Evolutionary conservation across 768 basidiomycete species (phyloP).

Genomic region (Mycena indigotica): DNA sequence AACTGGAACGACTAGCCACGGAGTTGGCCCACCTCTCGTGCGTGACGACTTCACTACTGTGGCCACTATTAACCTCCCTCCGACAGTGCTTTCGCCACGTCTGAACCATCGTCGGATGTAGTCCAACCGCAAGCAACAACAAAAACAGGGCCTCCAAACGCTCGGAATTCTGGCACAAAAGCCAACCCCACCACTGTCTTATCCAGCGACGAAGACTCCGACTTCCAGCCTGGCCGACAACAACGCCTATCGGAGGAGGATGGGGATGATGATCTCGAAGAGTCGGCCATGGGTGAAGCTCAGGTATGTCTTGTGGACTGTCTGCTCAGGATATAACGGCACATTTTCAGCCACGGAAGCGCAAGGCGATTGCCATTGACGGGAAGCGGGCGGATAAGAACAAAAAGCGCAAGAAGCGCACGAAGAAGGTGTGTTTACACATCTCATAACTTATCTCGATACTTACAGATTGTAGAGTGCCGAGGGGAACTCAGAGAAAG

Average conservation of each 20-base stretch:
- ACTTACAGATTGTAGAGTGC: too few relatives aligned
- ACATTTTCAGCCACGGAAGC: not conserved
- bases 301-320: not conserved
- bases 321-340: not conserved
- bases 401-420: not conserved
- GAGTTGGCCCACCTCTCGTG: not conserved
- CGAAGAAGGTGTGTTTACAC: not conserved
- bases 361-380: not conserved
- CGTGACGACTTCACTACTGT: not conserved
- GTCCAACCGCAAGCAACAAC: too few relatives aligned
- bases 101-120: too few relatives aligned
- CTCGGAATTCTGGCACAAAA: too few relatives aligned
- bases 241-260: not conserved
- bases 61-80: not conserved
- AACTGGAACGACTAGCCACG: conserved; percentile 2
- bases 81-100: too few relatives aligned
- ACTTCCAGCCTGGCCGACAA: not conserved
- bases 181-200: too few relatives aligned
- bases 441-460: not conserved
- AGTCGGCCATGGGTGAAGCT: not conserved
- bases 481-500: too few relatives aligned
- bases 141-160: not conserved
- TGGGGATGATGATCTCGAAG: not conserved
- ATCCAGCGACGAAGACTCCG: not conserved
- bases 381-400: not conserved